These are phyloP conservation scores for Bryum argenteum DNA, from an alignment of 225 moss, liverwort and hornwort species.

Conservation along the genomic window DNA sequence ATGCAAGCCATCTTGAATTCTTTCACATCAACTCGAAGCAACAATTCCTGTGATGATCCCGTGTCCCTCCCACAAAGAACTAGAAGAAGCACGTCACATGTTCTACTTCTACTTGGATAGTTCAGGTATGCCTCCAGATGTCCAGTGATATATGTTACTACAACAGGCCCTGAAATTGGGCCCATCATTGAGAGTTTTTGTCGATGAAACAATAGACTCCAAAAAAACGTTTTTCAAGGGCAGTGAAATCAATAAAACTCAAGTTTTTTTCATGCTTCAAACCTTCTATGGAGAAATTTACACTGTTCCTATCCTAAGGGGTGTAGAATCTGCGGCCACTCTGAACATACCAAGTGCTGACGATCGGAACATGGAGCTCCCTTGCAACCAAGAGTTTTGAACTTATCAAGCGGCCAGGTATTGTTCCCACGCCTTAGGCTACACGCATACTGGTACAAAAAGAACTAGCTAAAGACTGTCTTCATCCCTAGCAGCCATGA, in stretches of 20 bases:
- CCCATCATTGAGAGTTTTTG: too few species aligned
- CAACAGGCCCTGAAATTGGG: too few species aligned
- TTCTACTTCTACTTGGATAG: too few species aligned
- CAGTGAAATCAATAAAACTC: constrained; percentile 7
- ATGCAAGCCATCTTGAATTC: too few species aligned
- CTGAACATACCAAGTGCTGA: background rate
- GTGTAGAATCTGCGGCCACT: background rate
- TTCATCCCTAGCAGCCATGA: constrained; percentile 71
- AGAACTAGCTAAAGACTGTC: constrained; percentile 40
- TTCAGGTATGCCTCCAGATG: too few species aligned
- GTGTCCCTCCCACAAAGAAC: too few species aligned
- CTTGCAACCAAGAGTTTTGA: background rate
- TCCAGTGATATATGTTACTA: too few species aligned
- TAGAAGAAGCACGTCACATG: too few species aligned
- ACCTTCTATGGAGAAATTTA: constrained; percentile 14
- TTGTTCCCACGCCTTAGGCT: constrained; percentile 20
- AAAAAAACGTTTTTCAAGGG: background rate
- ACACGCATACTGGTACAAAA: constrained; percentile 28
- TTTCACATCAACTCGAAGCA: too few species aligned
- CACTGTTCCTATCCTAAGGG: constrained; percentile 7
- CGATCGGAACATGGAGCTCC: constrained; percentile 2
- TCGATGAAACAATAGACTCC: background rate
- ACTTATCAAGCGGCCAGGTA: background rate
- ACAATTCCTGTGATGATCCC: too few species aligned
- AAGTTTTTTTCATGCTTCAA: background rate